Conservation (phyloP, 208 protist genomes). For the Wallacemonas rigidus region DNA sequence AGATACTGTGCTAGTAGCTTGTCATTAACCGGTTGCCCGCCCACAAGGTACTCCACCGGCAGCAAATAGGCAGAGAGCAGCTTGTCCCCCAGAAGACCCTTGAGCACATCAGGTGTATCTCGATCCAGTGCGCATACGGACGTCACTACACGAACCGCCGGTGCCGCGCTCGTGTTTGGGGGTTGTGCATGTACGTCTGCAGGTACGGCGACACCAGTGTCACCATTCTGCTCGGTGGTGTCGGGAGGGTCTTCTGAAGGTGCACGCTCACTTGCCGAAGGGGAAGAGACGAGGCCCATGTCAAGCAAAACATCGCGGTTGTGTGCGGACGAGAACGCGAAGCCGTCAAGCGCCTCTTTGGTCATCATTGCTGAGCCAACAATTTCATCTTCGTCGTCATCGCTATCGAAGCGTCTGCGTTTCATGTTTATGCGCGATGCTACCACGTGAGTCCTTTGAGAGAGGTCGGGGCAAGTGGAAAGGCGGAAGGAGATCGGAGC, state of each 20-base stretch:
- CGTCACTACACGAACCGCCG: background rate
- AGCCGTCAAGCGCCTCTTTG: constrained; percentile 33
- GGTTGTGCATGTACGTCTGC: background rate
- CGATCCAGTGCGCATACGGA: constrained; percentile 25
- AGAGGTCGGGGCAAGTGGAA: no score
- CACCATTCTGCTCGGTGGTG: background rate
- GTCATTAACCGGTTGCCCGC: constrained; percentile 38
- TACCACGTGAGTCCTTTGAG: no score
- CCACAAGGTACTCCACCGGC: constrained; percentile 45
- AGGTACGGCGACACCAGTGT: background rate
- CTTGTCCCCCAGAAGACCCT: constrained; percentile 54
- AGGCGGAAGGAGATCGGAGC: no score
- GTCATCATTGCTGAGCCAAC: constrained; percentile 4
- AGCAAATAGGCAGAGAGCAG: constrained; percentile 54
- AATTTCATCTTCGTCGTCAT: constrained; percentile 80
- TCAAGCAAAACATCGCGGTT: constrained; percentile 30
- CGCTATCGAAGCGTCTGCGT: constrained; percentile 67
- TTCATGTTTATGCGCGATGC: constrained; percentile 35
- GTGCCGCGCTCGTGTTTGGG: background rate
- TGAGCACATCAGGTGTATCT: constrained; percentile 64
- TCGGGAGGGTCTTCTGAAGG: background rate
- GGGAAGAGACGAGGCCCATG: constrained; percentile 33
- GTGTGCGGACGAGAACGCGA: constrained; percentile 24
- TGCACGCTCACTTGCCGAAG: constrained; percentile 15
- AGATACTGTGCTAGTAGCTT: constrained; percentile 78